Conservation (phyloP, 2,329 filamentous ascomycete genomes). For the Aquanectria penicillioides region DNA sequence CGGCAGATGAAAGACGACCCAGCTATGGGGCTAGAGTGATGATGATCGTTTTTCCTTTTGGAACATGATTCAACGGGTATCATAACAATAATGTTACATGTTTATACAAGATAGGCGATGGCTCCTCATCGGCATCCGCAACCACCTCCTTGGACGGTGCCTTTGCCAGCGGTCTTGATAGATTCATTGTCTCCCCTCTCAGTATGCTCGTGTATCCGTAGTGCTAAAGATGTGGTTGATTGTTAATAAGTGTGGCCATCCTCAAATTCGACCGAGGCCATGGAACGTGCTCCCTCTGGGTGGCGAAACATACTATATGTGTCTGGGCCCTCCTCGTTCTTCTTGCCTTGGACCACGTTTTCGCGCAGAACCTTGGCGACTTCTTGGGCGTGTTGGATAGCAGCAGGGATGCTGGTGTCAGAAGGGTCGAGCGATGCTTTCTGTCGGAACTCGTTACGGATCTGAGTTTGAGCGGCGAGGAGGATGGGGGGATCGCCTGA, state of each 20-base stretch:
- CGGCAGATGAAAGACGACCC: slow-evolving; percentile 23
- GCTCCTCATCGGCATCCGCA: slow-evolving; percentile 43
- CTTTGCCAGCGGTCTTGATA: slow-evolving; percentile 71
- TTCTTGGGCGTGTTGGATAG: slow-evolving; percentile 82
- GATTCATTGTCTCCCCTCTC: slow-evolving; percentile 95
- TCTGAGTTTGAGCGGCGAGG: slow-evolving; percentile 75
- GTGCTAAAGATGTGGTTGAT: slow-evolving; percentile 61
- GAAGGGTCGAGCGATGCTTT: slow-evolving; percentile 68
- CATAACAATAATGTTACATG: slow-evolving; percentile 45
- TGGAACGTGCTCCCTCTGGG: too few species aligned
- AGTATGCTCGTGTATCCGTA: slow-evolving; percentile 90
- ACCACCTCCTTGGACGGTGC: slow-evolving; percentile 45
- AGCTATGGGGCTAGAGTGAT: slow-evolving; percentile 31
- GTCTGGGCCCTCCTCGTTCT: slow-evolving; percentile 52
- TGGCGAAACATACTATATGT: slow-evolving; percentile 66
- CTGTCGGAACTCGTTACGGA: slow-evolving; percentile 77
- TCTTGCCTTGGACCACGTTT: slow-evolving; percentile 88
- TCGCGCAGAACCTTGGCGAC: slow-evolving; percentile 81
- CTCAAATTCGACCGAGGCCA: neutral
- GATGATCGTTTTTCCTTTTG: slow-evolving; percentile 22
- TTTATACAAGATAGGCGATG: slow-evolving; percentile 37
- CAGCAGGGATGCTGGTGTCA: slow-evolving; percentile 68
- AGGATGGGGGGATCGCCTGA: slow-evolving; percentile 78
- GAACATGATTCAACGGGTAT: slow-evolving; percentile 44
- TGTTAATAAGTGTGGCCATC: neutral